These are phyloP conservation scores for Cicer chorassanicum DNA, from an alignment of 306 rosid genomes.

Conservation along the genomic window DNA sequence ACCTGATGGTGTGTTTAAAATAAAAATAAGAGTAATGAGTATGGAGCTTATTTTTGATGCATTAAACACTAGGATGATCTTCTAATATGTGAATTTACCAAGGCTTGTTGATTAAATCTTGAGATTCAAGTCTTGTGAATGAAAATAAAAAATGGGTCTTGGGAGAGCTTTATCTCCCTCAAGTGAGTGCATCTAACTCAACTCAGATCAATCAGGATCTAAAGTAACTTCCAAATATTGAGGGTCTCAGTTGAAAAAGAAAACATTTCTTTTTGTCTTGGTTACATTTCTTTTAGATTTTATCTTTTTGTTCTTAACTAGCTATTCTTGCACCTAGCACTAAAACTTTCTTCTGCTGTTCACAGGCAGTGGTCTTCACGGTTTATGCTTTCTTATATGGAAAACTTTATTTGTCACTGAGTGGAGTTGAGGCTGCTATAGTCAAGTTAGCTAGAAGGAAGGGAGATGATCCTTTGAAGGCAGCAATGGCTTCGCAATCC, in stretches of 20 bases:
- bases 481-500: constrained; percentile 90
- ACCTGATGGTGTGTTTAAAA: neutral
- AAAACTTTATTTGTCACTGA: constrained; percentile 82
- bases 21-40: constrained; percentile 18
- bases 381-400: constrained; percentile 87
- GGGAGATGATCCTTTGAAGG: constrained; percentile 69
- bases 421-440: constrained; percentile 84
- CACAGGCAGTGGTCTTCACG: constrained; percentile 75
- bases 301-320: constrained; percentile 36
- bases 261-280: neutral
- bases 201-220: neutral
- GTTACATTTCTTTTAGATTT: constrained; percentile 32
- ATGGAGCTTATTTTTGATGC: constrained; percentile 27
- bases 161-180: neutral
- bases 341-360: constrained; percentile 48
- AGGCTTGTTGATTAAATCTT: constrained; percentile 16
- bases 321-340: constrained; percentile 29
- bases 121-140: neutral
- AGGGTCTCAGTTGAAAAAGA: neutral
- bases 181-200: neutral
- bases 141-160: neutral
- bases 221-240: neutral
- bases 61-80: neutral
- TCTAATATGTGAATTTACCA: neutral
- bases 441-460: constrained; percentile 62